Conservation (phyloP, 2,329 filamentous ascomycete species). For the Fusarium bulbicola region DNA sequence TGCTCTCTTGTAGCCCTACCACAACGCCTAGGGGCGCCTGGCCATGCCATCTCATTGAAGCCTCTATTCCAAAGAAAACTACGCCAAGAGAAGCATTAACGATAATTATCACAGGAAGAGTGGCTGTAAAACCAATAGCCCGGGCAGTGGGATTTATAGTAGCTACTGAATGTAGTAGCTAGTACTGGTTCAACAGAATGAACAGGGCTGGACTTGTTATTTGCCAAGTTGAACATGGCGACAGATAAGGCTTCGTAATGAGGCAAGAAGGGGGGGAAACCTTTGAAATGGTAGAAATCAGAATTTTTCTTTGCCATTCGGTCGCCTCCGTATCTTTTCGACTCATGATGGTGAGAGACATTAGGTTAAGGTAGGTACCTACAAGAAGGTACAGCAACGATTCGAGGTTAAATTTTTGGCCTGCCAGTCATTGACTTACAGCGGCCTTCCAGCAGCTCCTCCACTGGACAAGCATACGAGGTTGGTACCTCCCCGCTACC, state of each 20-base stretch:
- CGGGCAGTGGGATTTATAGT: constrained; percentile 4
- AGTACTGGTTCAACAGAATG: constrained; percentile 1
- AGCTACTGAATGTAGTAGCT: background rate
- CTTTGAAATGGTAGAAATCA: background rate
- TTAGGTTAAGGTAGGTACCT: too few species aligned
- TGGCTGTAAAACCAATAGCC: constrained; percentile 26
- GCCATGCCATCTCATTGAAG: constrained; percentile 13
- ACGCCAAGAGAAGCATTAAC: background rate
- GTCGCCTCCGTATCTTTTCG: constrained; percentile 9
- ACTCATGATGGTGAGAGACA: constrained; percentile 18
- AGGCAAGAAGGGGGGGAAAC: background rate
- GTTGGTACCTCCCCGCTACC: background rate
- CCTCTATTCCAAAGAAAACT: background rate
- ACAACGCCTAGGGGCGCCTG: constrained; percentile 1
- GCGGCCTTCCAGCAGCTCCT: constrained; percentile 1
- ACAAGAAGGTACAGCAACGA: background rate
- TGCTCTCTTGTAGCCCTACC: constrained; percentile 8
- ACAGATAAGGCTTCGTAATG: background rate
- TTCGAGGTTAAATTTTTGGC: background rate
- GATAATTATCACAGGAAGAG: background rate
- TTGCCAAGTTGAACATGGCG: background rate
- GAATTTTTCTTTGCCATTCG: background rate
- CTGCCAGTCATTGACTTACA: background rate
- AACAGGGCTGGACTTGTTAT: constrained; percentile 5
- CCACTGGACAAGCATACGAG: constrained; percentile 3